A percentile compares a stretch with the other conserved stretches of the same genome.
phyloP scores from a whole-genome alignment of 2,329 filamentous ascomycete genomes.

The Claviceps monticola region DNA sequence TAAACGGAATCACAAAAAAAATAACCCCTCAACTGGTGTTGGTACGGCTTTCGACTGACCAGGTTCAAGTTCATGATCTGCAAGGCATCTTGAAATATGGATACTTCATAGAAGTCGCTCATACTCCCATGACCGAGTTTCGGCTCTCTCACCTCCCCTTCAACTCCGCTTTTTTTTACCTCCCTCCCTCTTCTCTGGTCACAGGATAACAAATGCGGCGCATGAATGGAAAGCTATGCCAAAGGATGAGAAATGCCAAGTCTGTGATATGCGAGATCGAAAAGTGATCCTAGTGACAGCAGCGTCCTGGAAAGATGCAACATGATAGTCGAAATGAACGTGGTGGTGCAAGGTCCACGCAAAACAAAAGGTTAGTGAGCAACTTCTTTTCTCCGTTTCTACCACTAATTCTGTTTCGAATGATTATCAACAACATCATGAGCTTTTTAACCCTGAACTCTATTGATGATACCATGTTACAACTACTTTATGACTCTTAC shows the following conservation, averaged over 20 bases:
- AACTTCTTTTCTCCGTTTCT: slow-evolving; percentile 3
- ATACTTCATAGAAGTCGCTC: slow-evolving; percentile 32
- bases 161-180: not conserved
- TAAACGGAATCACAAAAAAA: slow-evolving; percentile 29
- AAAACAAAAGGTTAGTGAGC: not conserved
- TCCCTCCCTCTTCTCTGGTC: slow-evolving; percentile 14
- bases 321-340: not conserved
- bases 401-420: slow-evolving; percentile 18
- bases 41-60: slow-evolving; percentile 26
- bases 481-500: slow-evolving; percentile 42
- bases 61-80: slow-evolving; percentile 30
- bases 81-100: slow-evolving; percentile 23
- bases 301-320: too few relatives aligned
- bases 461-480: slow-evolving; percentile 43
- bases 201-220: slow-evolving; percentile 15
- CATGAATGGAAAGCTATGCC: slow-evolving; percentile 15
- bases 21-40: slow-evolving; percentile 17
- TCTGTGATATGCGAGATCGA: not conserved
- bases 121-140: slow-evolving; percentile 22
- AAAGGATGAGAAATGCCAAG: not conserved
- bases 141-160: not conserved
- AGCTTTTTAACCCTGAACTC: slow-evolving; percentile 57
- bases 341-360: not conserved
- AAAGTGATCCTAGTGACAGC: not conserved
- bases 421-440: slow-evolving; percentile 44